Conservation (phyloP, 2,329 filamentous ascomycete genomes). For the Mariannaea sp. region DNA sequence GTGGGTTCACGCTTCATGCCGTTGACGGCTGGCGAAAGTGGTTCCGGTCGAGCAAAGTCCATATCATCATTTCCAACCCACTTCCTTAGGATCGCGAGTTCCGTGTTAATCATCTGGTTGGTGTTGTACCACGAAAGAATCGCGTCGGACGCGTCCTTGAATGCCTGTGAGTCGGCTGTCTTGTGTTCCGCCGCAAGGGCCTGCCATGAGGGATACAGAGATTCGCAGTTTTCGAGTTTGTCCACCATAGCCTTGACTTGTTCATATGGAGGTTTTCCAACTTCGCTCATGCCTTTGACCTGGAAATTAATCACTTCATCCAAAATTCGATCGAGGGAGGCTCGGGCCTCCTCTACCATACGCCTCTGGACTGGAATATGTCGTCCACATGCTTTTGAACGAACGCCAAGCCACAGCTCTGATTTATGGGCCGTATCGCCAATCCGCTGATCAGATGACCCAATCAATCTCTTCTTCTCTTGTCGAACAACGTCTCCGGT, state of each 20-base stretch:
- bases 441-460: constrained; percentile 65
- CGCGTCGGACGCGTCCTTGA: constrained; percentile 81
- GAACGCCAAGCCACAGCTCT: constrained; percentile 86
- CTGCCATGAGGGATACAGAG: constrained; percentile 79
- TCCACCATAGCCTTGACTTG: constrained; percentile 89
- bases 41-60: constrained; percentile 80
- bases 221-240: constrained; percentile 89
- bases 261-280: constrained; percentile 82
- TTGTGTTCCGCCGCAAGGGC: constrained; percentile 77
- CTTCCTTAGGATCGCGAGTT: constrained; percentile 86
- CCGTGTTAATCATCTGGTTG: constrained; percentile 92
- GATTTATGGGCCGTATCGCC: constrained; percentile 71
- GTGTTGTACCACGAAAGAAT: constrained; percentile 97
- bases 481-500: constrained; percentile 97
- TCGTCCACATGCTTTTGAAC: constrained; percentile 82
- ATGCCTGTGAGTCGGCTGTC: constrained; percentile 74
- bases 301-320: constrained; percentile 92
- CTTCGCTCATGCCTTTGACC: constrained; percentile 91
- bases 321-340: constrained; percentile 72
- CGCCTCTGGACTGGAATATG: constrained; percentile 83
- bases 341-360: constrained; percentile 83
- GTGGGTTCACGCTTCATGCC: constrained; percentile 83
- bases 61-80: constrained; percentile 98
- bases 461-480: constrained; percentile 94
- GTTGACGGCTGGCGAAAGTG: constrained; percentile 65